Evolutionary conservation across 2,329 filamentous ascomycete genomes (phyloP).

Genomic region (Trichoderma sp.): DNA sequence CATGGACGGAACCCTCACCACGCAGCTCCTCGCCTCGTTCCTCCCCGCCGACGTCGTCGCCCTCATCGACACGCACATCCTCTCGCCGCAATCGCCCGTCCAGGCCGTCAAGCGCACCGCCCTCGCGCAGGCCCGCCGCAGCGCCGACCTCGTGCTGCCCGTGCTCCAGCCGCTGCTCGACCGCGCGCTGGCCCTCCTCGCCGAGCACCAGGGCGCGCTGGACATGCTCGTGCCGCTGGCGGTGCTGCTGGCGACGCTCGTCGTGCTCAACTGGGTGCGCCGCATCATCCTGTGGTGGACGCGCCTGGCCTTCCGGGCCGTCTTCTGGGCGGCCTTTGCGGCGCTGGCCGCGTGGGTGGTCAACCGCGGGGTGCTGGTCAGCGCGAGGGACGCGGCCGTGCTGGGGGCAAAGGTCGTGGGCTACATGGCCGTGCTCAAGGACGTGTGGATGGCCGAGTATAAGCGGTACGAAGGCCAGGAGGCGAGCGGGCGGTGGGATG

Average conservation of each 20-base stretch:
- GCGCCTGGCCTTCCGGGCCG: slow-evolving; percentile 62
- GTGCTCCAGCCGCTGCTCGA: slow-evolving; percentile 50
- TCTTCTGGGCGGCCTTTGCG: slow-evolving; percentile 66
- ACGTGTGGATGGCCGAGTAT: slow-evolving; percentile 63
- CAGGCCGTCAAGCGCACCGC: slow-evolving; percentile 47
- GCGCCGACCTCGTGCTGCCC: slow-evolving; percentile 44
- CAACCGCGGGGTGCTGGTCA: slow-evolving; percentile 68
- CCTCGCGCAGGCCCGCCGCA: slow-evolving; percentile 37
- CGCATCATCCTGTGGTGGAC: slow-evolving; percentile 79
- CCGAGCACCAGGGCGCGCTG: slow-evolving; percentile 42
- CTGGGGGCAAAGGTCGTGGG: slow-evolving; percentile 50
- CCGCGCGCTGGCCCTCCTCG: slow-evolving; percentile 41
- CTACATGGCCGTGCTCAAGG: slow-evolving; percentile 53
- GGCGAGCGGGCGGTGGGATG: slow-evolving; percentile 29
- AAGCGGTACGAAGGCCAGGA: slow-evolving; percentile 58
- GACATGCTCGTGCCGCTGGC: slow-evolving; percentile 42
- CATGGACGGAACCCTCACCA: slow-evolving; percentile 42
- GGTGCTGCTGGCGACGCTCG: slow-evolving; percentile 57
- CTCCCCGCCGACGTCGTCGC: slow-evolving; percentile 51
- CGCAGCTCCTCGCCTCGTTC: slow-evolving; percentile 46
- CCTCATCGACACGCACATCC: slow-evolving; percentile 52
- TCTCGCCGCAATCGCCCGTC: slow-evolving; percentile 51
- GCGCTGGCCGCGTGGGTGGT: slow-evolving; percentile 60
- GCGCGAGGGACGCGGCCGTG: slow-evolving; percentile 60
- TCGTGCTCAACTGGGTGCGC: slow-evolving; percentile 72